phyloP scores from a whole-genome alignment of 1,139 yeast genomes.

The Lodderomyces metapsilosis region DNA sequence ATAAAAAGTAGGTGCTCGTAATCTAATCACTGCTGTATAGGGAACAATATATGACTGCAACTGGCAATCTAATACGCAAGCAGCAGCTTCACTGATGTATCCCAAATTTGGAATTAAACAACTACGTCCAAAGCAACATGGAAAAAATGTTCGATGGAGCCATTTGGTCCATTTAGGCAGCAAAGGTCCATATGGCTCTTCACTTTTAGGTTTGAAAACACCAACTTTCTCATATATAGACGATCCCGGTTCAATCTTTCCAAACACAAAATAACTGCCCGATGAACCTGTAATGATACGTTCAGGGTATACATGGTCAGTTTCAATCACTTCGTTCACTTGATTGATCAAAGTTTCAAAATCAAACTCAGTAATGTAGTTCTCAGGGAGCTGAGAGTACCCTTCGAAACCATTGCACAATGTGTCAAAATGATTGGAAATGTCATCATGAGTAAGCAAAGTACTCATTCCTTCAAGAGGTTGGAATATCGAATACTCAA shows the following conservation, averaged over 20 bases:
- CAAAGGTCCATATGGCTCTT: conserved; percentile 77
- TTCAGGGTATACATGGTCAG: conserved; percentile 34
- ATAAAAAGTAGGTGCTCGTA: conserved; percentile 56
- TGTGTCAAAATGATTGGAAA: conserved; percentile 13
- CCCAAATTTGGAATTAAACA: conserved; percentile 74
- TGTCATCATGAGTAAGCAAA: conserved; percentile 19
- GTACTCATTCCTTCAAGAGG: conserved; percentile 19
- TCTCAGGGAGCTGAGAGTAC: conserved; percentile 18
- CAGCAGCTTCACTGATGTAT: conserved; percentile 71
- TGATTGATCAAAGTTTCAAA: conserved; percentile 22
- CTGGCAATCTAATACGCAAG: conserved; percentile 61
- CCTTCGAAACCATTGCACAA: too few species aligned
- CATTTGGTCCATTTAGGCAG: conserved; percentile 83
- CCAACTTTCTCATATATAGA: conserved; percentile 35
- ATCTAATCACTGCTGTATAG: conserved; percentile 55
- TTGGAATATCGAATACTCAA: conserved; percentile 28
- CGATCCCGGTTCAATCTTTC: conserved; percentile 7
- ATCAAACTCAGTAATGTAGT: conserved; percentile 19
- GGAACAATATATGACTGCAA: conserved; percentile 64
- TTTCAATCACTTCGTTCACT: conserved; percentile 26
- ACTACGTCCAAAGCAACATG: conserved; percentile 74
- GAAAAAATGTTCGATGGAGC: conserved; percentile 72
- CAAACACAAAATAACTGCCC: conserved; percentile 63
- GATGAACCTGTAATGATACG: conserved; percentile 67
- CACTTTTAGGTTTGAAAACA: conserved; percentile 77